Conservation (phyloP, 306 rosid species). For the Begonia loranthoides region DNA sequence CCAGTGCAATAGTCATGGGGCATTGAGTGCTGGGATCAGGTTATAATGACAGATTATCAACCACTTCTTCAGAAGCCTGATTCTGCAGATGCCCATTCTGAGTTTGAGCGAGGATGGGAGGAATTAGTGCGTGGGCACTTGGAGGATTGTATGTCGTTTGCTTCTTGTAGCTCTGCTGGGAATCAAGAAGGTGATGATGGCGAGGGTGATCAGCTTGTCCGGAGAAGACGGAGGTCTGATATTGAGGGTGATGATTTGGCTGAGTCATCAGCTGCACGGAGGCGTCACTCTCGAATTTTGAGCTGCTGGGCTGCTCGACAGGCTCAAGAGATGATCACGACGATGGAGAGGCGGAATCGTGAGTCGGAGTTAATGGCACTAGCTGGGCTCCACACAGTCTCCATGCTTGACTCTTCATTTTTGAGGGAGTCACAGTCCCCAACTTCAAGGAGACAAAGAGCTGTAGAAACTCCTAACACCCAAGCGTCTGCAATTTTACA, state of each 20-base stretch:
- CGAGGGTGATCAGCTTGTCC: conserved; percentile 75
- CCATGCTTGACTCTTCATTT: conserved; percentile 90
- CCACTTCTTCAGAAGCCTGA: conserved; percentile 91
- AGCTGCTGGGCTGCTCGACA: conserved; percentile 96
- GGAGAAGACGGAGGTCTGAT: conserved; percentile 92
- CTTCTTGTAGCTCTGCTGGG: conserved; percentile 81
- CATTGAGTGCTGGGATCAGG: conserved; percentile 19
- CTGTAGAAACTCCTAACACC: conserved; percentile 85
- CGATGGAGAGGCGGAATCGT: conserved; percentile 92
- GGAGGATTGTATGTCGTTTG: conserved; percentile 94
- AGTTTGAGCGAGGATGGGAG: conserved; percentile 78
- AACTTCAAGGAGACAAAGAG: conserved; percentile 71
- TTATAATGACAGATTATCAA: conserved; percentile 74
- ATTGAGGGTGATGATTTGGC: conserved; percentile 92
- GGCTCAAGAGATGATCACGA: conserved; percentile 99
- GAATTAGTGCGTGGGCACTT: conserved; percentile 89
- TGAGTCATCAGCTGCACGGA: conserved; percentile 74
- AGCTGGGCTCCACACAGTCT: conserved; percentile 87
- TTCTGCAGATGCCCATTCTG: conserved; percentile 58
- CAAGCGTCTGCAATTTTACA: conserved; percentile 85
- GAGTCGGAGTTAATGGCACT: conserved; percentile 98
- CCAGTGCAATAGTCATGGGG: conserved; percentile 6
- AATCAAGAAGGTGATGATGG: conserved; percentile 70
- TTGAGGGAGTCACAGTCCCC: conserved; percentile 92
- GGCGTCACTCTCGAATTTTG: conserved; percentile 81